Conservation (phyloP, 805 yeast species). For the Hanseniaspora thailandica region DNA sequence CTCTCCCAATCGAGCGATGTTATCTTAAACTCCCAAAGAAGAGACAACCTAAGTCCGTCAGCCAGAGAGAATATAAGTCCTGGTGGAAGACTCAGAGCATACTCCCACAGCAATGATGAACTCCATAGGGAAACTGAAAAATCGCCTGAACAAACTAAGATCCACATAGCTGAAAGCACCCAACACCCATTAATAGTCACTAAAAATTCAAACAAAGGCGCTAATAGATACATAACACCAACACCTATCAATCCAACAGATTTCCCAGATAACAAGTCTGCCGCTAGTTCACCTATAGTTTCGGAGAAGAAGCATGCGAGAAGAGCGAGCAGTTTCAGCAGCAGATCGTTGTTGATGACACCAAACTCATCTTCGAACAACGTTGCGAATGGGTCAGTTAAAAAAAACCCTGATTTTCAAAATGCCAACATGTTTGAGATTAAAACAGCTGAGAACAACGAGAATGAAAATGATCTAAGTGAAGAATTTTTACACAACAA, state of each 20-base stretch:
- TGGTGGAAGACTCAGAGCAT: conserved; percentile 6
- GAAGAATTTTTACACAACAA: neutral
- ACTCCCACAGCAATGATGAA: neutral
- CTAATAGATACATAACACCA: conserved; percentile 9
- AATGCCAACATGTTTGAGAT: neutral
- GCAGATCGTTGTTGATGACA: conserved; percentile 4
- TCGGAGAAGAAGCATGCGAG: neutral
- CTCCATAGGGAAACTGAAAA: neutral
- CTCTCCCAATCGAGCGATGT: conserved; percentile 3
- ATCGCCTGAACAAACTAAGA: neutral
- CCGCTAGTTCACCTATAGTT: neutral
- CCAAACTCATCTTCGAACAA: conserved; percentile 2
- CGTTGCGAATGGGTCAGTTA: neutral
- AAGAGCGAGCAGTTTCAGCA: conserved; percentile 4
- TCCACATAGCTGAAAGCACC: neutral
- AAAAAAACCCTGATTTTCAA: neutral
- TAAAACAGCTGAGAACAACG: neutral
- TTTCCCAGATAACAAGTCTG: neutral
- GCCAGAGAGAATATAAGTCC: neutral
- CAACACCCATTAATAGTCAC: conserved; percentile 5
- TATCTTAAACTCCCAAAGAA: neutral
- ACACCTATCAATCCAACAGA: neutral
- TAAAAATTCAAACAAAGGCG: neutral
- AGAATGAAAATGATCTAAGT: neutral
- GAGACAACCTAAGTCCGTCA: neutral